phyloP scores from a whole-genome alignment of 306 rosid species.

The Cotoneaster glaucophyllus region DNA sequence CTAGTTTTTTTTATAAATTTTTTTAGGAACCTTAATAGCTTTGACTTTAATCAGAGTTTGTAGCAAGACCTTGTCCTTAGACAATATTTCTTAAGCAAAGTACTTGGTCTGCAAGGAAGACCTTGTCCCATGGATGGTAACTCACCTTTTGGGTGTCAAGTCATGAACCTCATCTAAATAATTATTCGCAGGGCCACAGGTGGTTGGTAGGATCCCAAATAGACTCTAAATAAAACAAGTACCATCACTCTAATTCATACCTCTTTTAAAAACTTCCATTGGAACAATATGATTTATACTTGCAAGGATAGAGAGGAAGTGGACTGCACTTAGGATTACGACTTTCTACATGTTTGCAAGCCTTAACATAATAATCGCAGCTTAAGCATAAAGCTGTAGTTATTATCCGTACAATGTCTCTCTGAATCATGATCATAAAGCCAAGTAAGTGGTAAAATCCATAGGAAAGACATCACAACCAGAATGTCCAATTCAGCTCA shows the following conservation, averaged over 20 bases:
- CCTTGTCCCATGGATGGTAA: background rate
- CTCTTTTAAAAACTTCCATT: background rate
- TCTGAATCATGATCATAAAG: background rate
- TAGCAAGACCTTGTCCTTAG: background rate
- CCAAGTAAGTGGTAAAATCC: background rate
- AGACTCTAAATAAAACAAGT: background rate
- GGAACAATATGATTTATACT: background rate
- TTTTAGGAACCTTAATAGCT: background rate
- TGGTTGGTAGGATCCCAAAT: background rate
- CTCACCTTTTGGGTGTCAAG: background rate
- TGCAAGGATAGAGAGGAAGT: background rate
- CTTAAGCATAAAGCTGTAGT: background rate
- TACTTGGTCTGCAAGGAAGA: background rate
- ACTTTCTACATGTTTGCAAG: background rate
- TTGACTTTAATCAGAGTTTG: background rate
- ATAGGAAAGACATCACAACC: background rate
- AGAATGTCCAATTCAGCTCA: conserved; percentile 19
- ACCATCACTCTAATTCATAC: background rate
- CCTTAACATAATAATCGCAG: background rate
- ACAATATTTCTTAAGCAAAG: background rate
- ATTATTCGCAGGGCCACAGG: background rate
- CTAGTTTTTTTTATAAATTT: background rate
- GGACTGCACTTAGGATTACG: background rate
- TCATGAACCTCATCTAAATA: background rate
- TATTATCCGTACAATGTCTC: background rate